Evolutionary conservation across 768 basidiomycete species (phyloP), one percentile per base, ranked within the genome.

Genomic region (Mycena alexandri): DNA sequence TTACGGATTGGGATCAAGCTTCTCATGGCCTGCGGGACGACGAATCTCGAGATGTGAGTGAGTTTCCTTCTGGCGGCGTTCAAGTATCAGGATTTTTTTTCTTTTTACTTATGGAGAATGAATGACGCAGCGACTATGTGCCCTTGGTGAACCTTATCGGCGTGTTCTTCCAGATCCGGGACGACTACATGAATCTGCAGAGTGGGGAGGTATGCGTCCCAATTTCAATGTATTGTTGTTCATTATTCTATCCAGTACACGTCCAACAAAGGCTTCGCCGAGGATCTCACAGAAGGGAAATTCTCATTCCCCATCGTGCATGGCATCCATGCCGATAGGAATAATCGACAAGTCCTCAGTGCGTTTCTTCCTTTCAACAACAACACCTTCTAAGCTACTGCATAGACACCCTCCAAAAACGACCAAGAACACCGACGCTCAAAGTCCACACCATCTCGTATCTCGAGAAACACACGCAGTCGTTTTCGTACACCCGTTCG

Each of bases 101-200:
- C 29, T 29, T 29, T 29, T 29, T 29, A 29, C 6, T 29, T 29
- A 29, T 29, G 29, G 6, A n/a, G n/a, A 29, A 29, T 42, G 11
- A 24, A 19, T 61, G 16, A 14, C 9, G 33, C 65, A 98, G 94
- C 12, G 90, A 98, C 77, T 98, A 94, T 70, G 89, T 97, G 2
- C 95, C 96, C 0, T 85, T 99, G 2, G 93, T 97, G 68, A 98
- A 98, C 77, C 86, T 98, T 12, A 92, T 98, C 67, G 95, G 96
- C 3, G 88, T 98, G n/a, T 93, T 90, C 73, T 98, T 95, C 78
- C 97, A 99, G 76, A 96, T 99, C 71, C 82, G 96, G n/a, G 97
- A 99, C 72, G 97, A 98, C 77, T 93, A 96, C 51, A 95, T 97
- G 93, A 98, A 98, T 73, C 81, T 98, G 25, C 91, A 96, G 74